phyloP scores from a whole-genome alignment of 371 early-diverging fungal species.

The Rhizomucor miehei region DNA sequence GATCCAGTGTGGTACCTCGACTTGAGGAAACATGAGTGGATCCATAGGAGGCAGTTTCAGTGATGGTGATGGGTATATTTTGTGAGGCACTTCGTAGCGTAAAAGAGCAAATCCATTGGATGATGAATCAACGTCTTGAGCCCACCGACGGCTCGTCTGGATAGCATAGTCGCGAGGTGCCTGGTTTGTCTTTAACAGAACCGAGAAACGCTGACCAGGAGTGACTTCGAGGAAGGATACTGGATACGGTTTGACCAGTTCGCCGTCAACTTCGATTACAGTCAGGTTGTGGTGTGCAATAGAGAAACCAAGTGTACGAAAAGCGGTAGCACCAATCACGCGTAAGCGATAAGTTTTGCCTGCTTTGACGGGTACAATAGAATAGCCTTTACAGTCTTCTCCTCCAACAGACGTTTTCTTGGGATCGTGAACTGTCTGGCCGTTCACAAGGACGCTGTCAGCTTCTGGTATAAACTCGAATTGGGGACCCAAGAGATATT shows the following conservation, averaged over 20 bases:
- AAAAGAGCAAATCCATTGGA: conserved; percentile 37
- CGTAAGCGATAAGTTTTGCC: conserved; percentile 36
- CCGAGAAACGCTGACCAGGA: conserved; percentile 45
- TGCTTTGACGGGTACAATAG: conserved; percentile 21
- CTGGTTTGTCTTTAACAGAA: conserved; percentile 27
- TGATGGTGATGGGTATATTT: neutral
- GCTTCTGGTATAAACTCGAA: conserved; percentile 37
- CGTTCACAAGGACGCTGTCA: conserved; percentile 44
- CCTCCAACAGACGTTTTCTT: conserved; percentile 4
- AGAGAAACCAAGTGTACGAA: conserved; percentile 38
- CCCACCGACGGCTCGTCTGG: conserved; percentile 25
- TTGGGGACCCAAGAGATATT: conserved; percentile 25
- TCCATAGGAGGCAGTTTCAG: neutral
- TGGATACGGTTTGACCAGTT: conserved; percentile 26
- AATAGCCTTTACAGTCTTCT: conserved; percentile 30
- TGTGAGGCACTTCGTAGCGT: conserved; percentile 16
- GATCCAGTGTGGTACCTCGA: conserved; percentile 20
- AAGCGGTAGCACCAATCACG: conserved; percentile 38
- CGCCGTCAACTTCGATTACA: conserved; percentile 49
- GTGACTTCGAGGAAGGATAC: conserved; percentile 32
- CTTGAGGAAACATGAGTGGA: conserved; percentile 2
- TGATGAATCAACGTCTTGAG: conserved; percentile 18
- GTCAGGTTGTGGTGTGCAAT: conserved; percentile 40
- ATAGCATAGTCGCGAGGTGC: conserved; percentile 27
- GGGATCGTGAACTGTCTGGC: conserved; percentile 22